Percentiles rank a stretch among this genome's conserved stretches.
These are phyloP conservation scores for Pterulicium gracile DNA, from an alignment of 1,284 basidiomycete genomes.

Conservation along the genomic window DNA sequence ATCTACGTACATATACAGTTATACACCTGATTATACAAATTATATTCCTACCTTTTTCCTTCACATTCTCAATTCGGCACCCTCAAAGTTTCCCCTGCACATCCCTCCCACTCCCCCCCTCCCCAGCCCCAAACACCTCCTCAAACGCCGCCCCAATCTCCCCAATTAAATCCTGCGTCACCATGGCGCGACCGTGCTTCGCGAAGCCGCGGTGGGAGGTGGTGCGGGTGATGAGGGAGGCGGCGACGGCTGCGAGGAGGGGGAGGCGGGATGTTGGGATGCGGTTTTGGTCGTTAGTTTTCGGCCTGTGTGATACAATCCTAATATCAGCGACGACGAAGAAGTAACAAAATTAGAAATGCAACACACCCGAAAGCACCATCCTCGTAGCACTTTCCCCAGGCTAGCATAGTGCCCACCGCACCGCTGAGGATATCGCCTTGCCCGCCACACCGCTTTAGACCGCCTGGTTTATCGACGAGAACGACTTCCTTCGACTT, in stretches of 20 bases:
- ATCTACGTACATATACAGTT: too few species aligned
- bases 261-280: conserved; percentile 59
- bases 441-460: conserved; percentile 93
- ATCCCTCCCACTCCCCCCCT: conserved; percentile 22
- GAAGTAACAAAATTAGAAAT: conserved; percentile 1
- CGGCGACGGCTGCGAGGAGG: conserved; percentile 81
- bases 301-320: too few species aligned
- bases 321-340: conserved; percentile 3
- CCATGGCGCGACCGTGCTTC: conserved; percentile 70
- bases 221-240: conserved; percentile 79
- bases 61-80: too few species aligned
- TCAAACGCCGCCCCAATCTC: conserved; percentile 68
- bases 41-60: too few species aligned
- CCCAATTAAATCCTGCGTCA: conserved; percentile 84
- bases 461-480: conserved; percentile 66
- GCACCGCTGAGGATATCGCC: conserved; percentile 88
- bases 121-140: conserved; percentile 55
- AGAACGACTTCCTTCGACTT: conserved; percentile 40
- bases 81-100: too few species aligned
- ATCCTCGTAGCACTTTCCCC: conserved; percentile 87
- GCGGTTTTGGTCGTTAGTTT: conserved; percentile 28
- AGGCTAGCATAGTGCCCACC: conserved; percentile 84
- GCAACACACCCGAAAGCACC: conserved; percentile 58
- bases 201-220: conserved; percentile 70
- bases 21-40: too few species aligned